These are phyloP conservation scores for Alternaria sp. DNA, from an alignment of 2,329 filamentous ascomycete species.

Conservation along the genomic window DNA sequence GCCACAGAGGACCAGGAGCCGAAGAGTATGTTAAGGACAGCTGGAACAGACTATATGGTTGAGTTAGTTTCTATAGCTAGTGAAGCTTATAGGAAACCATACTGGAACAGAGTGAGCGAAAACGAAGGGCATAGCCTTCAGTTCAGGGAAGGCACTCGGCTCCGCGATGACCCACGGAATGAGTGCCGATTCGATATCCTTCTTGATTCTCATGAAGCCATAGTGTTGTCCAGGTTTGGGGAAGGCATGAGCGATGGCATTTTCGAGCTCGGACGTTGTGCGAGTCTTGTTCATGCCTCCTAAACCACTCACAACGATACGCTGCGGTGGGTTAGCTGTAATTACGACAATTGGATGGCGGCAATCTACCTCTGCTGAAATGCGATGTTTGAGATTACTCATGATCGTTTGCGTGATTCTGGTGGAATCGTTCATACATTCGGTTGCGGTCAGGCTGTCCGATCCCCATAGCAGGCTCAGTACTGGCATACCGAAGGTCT, in stretches of 20 bases:
- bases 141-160: conserved; percentile 10
- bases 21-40: not conserved
- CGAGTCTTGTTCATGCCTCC: not conserved
- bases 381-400: not conserved
- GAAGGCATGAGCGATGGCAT: not conserved
- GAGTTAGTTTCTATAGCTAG: not conserved
- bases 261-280: not conserved
- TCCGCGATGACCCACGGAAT: conserved; percentile 19
- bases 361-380: not conserved
- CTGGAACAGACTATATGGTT: not conserved
- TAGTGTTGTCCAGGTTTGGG: not conserved
- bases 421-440: not conserved
- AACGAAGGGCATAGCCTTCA: conserved; percentile 13
- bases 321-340: not conserved
- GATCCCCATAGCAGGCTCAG: conserved; percentile 6
- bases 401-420: conserved; percentile 5
- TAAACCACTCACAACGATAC: not conserved
- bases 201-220: not conserved
- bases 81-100: not conserved
- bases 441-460: not conserved
- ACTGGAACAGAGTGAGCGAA: conserved; percentile 25
- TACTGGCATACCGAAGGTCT: conserved; percentile 1
- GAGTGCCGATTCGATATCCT: conserved; percentile 16
- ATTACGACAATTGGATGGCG: not conserved
- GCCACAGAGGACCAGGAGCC: not conserved